These are phyloP conservation scores for Aspergillus floridensis DNA, from an alignment of 2,329 filamentous ascomycete genomes.

Conservation along the genomic window DNA sequence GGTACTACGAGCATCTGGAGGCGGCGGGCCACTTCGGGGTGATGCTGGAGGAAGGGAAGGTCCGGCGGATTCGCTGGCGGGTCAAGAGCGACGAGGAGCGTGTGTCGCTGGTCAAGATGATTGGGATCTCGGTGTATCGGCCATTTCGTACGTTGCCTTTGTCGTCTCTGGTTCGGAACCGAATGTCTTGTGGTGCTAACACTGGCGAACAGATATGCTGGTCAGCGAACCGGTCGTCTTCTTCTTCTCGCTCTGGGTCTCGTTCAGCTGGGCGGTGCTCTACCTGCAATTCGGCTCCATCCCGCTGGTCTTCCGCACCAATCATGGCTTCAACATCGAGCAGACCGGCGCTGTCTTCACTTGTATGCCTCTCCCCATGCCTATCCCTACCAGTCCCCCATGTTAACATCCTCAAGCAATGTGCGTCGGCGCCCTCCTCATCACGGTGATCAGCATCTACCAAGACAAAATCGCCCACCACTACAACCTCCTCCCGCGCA, in stretches of 20 bases:
- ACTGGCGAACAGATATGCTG: constrained; percentile 47
- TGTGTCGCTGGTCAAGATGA: constrained; percentile 64
- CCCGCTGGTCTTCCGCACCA: constrained; percentile 69
- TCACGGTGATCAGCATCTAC: constrained; percentile 66
- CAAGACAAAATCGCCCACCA: constrained; percentile 66
- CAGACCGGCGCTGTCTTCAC: constrained; percentile 71
- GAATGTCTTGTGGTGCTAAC: neutral
- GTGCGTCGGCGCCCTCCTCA: constrained; percentile 63
- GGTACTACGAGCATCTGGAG: constrained; percentile 76
- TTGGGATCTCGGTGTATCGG: constrained; percentile 69
- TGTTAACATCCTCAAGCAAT: constrained; percentile 51
- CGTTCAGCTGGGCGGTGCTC: constrained; percentile 85
- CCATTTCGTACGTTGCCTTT: constrained; percentile 61
- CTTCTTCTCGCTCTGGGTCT: constrained; percentile 82
- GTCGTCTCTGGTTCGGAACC: too few relatives aligned
- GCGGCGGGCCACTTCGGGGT: constrained; percentile 58
- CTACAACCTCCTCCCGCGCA: constrained; percentile 45
- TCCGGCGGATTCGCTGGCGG: constrained; percentile 70
- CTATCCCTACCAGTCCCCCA: neutral
- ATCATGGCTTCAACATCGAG: constrained; percentile 66
- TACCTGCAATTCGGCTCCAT: constrained; percentile 82
- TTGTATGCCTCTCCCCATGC: constrained; percentile 24
- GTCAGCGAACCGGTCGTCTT: constrained; percentile 62
- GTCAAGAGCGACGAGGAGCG: constrained; percentile 76
- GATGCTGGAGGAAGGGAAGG: constrained; percentile 41